Conservation (phyloP, 768 basidiomycete species). For the Fomitopsis pulvina region DNA sequence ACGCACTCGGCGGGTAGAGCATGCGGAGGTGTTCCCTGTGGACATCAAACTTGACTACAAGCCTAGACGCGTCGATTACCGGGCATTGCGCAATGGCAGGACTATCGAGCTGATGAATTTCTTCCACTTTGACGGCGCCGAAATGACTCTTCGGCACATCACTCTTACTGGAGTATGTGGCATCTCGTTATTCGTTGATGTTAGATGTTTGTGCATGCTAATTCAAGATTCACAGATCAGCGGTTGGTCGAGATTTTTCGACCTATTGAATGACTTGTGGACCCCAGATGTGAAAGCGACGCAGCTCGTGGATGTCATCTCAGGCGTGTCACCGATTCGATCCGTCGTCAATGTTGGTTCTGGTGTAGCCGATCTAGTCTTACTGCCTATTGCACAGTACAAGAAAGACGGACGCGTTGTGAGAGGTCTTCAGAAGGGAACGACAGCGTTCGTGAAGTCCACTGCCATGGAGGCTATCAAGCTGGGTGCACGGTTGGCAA, state of each 20-base stretch:
- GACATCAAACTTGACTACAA: constrained; percentile 98
- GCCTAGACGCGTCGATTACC: constrained; percentile 92
- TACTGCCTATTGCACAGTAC: constrained; percentile 96
- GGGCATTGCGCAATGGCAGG: constrained; percentile 81
- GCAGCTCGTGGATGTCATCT: constrained; percentile 93
- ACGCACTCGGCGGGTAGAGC: constrained; percentile 42
- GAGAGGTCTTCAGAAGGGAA: constrained; percentile 90
- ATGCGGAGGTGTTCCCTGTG: constrained; percentile 92
- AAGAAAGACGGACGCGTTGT: constrained; percentile 93
- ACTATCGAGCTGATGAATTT: constrained; percentile 99
- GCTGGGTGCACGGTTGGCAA: constrained; percentile 88
- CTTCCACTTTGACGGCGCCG: constrained; percentile 98
- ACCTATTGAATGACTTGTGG: constrained; percentile 95
- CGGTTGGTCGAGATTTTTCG: constrained; percentile 87
- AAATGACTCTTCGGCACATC: constrained; percentile 95
- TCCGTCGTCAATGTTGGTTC: constrained; percentile 97
- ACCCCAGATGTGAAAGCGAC: constrained; percentile 99
- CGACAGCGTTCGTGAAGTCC: constrained; percentile 87
- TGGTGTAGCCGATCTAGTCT: constrained; percentile 91
- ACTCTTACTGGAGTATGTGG: constrained; percentile 80
- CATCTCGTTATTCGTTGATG: not conserved
- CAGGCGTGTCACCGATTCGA: constrained; percentile 92
- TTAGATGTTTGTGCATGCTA: not conserved
- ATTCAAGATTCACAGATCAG: constrained; percentile 52
- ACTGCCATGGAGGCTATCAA: constrained; percentile 95